phyloP scores from a whole-genome alignment of 805 yeast species.

The Ogataea zsoltii region DNA sequence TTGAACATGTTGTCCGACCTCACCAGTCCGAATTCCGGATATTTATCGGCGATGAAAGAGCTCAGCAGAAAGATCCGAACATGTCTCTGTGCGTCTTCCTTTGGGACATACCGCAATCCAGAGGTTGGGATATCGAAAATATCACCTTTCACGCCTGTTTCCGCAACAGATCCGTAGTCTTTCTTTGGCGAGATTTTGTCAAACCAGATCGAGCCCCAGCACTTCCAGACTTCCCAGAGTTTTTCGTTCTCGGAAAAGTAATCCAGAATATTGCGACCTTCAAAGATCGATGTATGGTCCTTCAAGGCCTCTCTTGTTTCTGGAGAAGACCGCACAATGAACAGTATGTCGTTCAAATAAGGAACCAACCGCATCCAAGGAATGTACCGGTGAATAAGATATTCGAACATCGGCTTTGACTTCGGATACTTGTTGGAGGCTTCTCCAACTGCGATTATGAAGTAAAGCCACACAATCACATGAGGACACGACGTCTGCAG shows the following conservation, averaged over 20 bases:
- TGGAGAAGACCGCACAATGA: slow-evolving; percentile 32
- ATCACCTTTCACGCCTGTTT: slow-evolving; percentile 59
- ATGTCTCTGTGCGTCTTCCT: slow-evolving; percentile 51
- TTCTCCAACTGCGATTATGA: slow-evolving; percentile 62
- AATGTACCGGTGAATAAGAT: slow-evolving; percentile 54
- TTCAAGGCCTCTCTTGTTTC: slow-evolving; percentile 19
- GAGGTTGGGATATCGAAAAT: slow-evolving; percentile 68
- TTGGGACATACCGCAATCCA: slow-evolving; percentile 50
- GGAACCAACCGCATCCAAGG: slow-evolving; percentile 71
- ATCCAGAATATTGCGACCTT: slow-evolving; percentile 39
- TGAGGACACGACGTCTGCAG: slow-evolving; percentile 70
- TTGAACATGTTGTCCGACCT: slow-evolving; percentile 47
- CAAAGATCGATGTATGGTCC: slow-evolving; percentile 11
- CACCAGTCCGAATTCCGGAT: slow-evolving; percentile 53
- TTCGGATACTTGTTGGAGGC: slow-evolving; percentile 48
- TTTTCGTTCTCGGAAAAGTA: slow-evolving; percentile 59
- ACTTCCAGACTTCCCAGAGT: slow-evolving; percentile 76
- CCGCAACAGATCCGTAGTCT: slow-evolving; percentile 48
- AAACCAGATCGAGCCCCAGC: slow-evolving; percentile 85
- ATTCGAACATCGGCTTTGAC: slow-evolving; percentile 47
- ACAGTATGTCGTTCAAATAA: slow-evolving; percentile 60
- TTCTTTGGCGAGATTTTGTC: slow-evolving; percentile 56
- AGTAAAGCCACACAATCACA: slow-evolving; percentile 75
- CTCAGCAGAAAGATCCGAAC: slow-evolving; percentile 53
- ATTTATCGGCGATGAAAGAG: slow-evolving; percentile 50